Evolutionary conservation across 345 rosid species (phyloP).

Genomic region (Passiflora organensis): DNA sequence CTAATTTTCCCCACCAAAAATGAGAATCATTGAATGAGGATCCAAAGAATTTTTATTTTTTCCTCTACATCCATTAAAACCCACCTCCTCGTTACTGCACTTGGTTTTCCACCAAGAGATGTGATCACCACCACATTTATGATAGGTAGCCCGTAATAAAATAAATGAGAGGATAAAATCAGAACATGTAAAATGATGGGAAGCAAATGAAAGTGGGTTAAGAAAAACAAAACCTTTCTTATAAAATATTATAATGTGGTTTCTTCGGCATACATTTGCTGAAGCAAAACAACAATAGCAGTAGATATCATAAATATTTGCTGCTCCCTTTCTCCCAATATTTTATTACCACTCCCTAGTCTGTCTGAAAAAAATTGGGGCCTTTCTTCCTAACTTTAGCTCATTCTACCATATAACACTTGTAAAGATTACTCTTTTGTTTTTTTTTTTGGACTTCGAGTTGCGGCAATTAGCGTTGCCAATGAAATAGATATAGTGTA

Average conservation of each 20-base stretch:
- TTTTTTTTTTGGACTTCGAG: neutral
- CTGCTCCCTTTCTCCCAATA: constrained; percentile 16
- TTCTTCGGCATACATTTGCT: neutral
- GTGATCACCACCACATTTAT: constrained; percentile 11
- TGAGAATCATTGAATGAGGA: constrained; percentile 2
- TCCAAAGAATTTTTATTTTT: constrained; percentile 7
- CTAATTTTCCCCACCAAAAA: constrained; percentile 18
- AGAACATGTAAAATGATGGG: neutral
- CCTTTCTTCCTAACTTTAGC: constrained; percentile 1
- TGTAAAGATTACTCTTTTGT: neutral
- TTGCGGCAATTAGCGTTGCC: neutral
- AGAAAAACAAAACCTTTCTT: neutral
- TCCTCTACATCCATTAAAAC: constrained; percentile 3
- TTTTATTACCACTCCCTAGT: constrained; percentile 6
- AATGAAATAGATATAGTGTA: constrained; percentile 3
- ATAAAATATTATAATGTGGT: constrained; percentile 1
- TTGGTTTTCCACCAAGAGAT: too few species aligned
- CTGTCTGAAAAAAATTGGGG: neutral
- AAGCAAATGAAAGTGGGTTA: neutral
- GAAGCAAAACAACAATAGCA: constrained; percentile 5
- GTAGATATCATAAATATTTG: constrained; percentile 17
- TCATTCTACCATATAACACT: neutral
- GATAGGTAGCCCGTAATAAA: neutral
- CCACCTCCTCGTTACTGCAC: constrained; percentile 2
- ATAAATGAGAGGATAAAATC: neutral